Evolutionary conservation across 805 yeast genomes (phyloP).

Genomic region (Candida ovalis): DNA sequence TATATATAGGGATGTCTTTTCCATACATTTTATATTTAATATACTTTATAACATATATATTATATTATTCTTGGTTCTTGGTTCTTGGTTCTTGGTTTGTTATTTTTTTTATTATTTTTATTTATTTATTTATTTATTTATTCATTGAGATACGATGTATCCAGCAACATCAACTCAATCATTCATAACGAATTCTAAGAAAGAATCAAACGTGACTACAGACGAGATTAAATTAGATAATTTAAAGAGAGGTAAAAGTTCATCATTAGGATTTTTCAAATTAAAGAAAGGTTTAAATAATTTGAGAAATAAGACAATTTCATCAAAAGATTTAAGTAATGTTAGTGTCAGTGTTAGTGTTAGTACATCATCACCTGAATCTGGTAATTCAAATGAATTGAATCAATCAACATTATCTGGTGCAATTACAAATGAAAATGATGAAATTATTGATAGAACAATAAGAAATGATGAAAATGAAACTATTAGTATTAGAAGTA

Average conservation of each 20-base stretch:
- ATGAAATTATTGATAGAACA: background rate
- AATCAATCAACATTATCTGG: too few species aligned
- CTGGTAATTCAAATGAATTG: background rate
- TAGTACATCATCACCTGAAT: background rate
- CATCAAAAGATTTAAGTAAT: background rate
- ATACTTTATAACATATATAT: too few species aligned
- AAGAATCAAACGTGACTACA: conserved; percentile 2
- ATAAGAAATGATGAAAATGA: background rate
- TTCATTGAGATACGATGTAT: conserved; percentile 4
- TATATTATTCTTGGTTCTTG: too few species aligned
- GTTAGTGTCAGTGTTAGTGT: background rate
- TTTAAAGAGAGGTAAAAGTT: conserved; percentile 6
- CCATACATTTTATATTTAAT: too few species aligned
- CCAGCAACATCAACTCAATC: background rate
- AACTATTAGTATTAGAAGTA: too few species aligned
- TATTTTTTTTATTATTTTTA: background rate
- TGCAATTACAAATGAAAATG: background rate
- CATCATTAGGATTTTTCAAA: conserved; percentile 4
- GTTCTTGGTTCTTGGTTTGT: too few species aligned
- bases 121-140: background rate
- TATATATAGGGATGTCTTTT: too few species aligned
- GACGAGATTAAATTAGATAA: conserved; percentile 5
- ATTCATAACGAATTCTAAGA: background rate
- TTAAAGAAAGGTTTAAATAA: conserved; percentile 1
- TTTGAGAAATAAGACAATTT: conserved; percentile 2